Percentiles rank a stretch among this genome's conserved stretches.
These are phyloP conservation scores for Hemerocallis citrina DNA, from an alignment of 106 monocot species.

Conservation along the genomic window DNA sequence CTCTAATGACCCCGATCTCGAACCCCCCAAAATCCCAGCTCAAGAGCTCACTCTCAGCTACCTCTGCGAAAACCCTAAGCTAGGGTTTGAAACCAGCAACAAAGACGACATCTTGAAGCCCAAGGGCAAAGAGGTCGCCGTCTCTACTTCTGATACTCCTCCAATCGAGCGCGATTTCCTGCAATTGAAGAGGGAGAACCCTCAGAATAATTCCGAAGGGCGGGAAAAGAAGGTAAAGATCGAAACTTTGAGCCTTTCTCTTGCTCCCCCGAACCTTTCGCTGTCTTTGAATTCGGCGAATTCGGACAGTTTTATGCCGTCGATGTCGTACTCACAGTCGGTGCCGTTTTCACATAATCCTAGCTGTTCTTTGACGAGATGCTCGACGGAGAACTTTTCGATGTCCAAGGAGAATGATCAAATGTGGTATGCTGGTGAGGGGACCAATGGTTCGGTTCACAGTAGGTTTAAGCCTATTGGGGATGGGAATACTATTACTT, in stretches of 20 bases:
- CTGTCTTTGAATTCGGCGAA: slow-evolving; percentile 14
- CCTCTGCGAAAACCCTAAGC: slow-evolving; percentile 71
- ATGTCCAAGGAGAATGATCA: slow-evolving; percentile 57
- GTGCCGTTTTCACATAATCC: slow-evolving; percentile 87
- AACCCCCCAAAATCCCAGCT: not conserved
- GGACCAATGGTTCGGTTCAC: slow-evolving; percentile 97
- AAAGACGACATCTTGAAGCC: not conserved
- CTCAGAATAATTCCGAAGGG: slow-evolving; percentile 7
- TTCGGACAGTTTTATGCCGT: slow-evolving; percentile 61
- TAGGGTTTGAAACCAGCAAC: not conserved
- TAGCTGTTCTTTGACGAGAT: slow-evolving; percentile 75
- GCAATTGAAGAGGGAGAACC: slow-evolving; percentile 15
- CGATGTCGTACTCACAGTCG: slow-evolving; percentile 64
- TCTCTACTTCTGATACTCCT: not conserved
- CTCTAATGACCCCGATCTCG: slow-evolving; percentile 7
- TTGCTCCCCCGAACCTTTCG: slow-evolving; percentile 40
- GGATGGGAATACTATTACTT: slow-evolving; percentile 46
- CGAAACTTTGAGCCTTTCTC: slow-evolving; percentile 44
- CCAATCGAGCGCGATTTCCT: slow-evolving; percentile 25
- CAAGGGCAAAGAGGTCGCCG: slow-evolving; percentile 49
- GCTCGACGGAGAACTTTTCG: slow-evolving; percentile 68
- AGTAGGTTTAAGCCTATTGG: slow-evolving; percentile 82
- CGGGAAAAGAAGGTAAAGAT: slow-evolving; percentile 34
- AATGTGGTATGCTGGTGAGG: slow-evolving; percentile 81
- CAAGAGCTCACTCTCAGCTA: slow-evolving; percentile 97